These are phyloP conservation scores for Calonectria pseudoreteaudii DNA, from an alignment of 2,329 filamentous ascomycete species.

Conservation along the genomic window DNA sequence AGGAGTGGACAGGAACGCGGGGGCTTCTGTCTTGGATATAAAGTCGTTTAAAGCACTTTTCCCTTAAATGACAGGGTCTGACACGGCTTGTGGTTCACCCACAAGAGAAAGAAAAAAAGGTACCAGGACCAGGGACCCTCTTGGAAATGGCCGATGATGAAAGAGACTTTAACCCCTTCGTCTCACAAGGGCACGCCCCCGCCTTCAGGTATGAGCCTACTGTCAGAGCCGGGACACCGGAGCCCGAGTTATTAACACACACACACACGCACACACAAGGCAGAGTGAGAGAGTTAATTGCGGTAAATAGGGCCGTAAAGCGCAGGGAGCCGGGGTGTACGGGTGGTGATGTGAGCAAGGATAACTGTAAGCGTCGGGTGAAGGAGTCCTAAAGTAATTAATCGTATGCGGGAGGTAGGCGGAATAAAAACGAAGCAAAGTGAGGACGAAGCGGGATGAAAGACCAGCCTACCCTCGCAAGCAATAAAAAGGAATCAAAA, in stretches of 20 bases:
- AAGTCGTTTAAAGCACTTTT: slow-evolving; percentile 36
- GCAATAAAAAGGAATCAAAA: not conserved
- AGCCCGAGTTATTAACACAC: slow-evolving; percentile 30
- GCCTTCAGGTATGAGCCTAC: slow-evolving; percentile 39
- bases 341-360: slow-evolving; percentile 34
- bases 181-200: slow-evolving; percentile 43
- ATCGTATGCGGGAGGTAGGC: not conserved
- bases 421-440: not conserved
- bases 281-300: slow-evolving; percentile 34
- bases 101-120: slow-evolving; percentile 26
- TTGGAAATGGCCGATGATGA: slow-evolving; percentile 31
- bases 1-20: slow-evolving; percentile 24
- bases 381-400: slow-evolving; percentile 28
- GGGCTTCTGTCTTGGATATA: slow-evolving; percentile 39
- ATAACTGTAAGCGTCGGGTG: slow-evolving; percentile 38
- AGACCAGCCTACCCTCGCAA: slow-evolving; percentile 14
- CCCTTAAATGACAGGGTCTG: slow-evolving; percentile 43
- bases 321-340: slow-evolving; percentile 37
- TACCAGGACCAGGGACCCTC: slow-evolving; percentile 37
- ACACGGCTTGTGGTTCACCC: slow-evolving; percentile 43
- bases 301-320: slow-evolving; percentile 39
- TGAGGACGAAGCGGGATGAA: not conserved
- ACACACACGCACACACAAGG: slow-evolving; percentile 31
- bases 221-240: slow-evolving; percentile 16
- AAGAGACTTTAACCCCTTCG: slow-evolving; percentile 31